Percentiles rank a stretch among this genome's conserved stretches.
These are phyloP conservation scores for Musa itinerans DNA, from an alignment of 176 grass and related monocot species.

Conservation along the genomic window DNA sequence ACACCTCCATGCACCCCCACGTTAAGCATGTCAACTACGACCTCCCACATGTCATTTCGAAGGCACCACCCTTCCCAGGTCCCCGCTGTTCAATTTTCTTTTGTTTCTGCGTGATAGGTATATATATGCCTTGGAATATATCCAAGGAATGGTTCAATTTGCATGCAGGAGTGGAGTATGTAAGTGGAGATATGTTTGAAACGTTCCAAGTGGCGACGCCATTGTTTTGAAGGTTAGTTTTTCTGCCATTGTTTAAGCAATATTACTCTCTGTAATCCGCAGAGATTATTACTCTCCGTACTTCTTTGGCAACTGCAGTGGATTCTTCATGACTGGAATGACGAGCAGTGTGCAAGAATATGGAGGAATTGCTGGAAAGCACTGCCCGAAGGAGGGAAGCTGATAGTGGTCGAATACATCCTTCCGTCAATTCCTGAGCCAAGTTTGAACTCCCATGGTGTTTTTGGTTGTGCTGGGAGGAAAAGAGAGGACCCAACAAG, in stretches of 20 bases:
- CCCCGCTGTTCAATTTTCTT: background rate
- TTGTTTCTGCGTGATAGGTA: too few species aligned
- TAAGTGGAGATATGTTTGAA: slow-evolving; percentile 80
- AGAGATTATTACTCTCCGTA: background rate
- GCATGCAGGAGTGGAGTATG: slow-evolving; percentile 38
- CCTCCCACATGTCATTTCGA: slow-evolving; percentile 81
- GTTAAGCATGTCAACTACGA: slow-evolving; percentile 64
- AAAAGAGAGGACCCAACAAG: slow-evolving; percentile 21
- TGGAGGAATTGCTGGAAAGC: slow-evolving; percentile 11
- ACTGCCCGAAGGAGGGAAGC: slow-evolving; percentile 54
- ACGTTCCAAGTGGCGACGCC: slow-evolving; percentile 58
- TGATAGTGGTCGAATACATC: slow-evolving; percentile 58
- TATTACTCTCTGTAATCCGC: background rate
- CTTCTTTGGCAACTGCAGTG: slow-evolving; percentile 22
- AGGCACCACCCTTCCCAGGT: slow-evolving; percentile 64
- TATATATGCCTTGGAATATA: too few species aligned
- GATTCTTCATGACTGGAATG: slow-evolving; percentile 92
- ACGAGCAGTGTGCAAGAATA: slow-evolving; percentile 43
- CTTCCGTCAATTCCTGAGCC: slow-evolving; percentile 46
- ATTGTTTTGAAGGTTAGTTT: slow-evolving; percentile 62
- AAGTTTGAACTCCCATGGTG: slow-evolving; percentile 42
- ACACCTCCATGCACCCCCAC: too few species aligned
- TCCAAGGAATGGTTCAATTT: too few species aligned
- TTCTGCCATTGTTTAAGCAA: too few species aligned
- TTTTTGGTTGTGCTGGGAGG: slow-evolving; percentile 55